Base-by-base conservation (phyloP, 1,284 basidiomycete species). In the Ganoderma sinense region DNA sequence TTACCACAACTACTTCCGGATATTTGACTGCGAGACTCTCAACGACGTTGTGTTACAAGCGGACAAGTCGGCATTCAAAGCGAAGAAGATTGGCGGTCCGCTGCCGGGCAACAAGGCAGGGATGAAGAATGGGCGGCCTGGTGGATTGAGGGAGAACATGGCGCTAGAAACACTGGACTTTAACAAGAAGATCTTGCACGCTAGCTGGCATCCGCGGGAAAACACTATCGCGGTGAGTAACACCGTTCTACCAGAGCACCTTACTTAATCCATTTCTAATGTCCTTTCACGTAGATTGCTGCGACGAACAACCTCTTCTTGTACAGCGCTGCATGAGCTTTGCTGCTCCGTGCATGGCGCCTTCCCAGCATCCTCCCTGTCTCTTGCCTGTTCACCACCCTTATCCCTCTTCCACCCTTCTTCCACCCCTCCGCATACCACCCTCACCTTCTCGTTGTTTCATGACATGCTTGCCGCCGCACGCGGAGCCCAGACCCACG, bases 1-100 rank as follows among this genome's bases (percentile, higher is more conserved):
- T 62, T 99, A 99, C 85, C 97, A 99, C 87, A 99, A 99, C 84
- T 99, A 98, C 85, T 98, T 99, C 93, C 96, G 97, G 82, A 97
- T 99, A 88, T 99, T 97, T 83, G 97, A 99, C 81, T 91, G 93
- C 73, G 96, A 98, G 72, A 93, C 93, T 55, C 84, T 93, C 76
- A 94, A 92, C 72, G 97, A 99, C 78, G 91, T 98, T 45, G 96
- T 99, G 18, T 83, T 99, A 68, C 98, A 99, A 83, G 98, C 98
- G 6, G 98, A 99, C 86, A 99, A 99, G 84, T 97, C 96, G 18
- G 97, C 97, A 6, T 99, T 99, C 88, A 99, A 99, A 84, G 96
- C 96, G 62, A 99, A 99, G 91, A 98, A 99, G 87, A 95, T 97
- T 71, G 95, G 93, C 20, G 94, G 93, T 0, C 92, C 94, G 14